These are phyloP conservation scores for Biscogniauxia marginata DNA, from an alignment of 2,329 filamentous ascomycete species.

Conservation along the genomic window DNA sequence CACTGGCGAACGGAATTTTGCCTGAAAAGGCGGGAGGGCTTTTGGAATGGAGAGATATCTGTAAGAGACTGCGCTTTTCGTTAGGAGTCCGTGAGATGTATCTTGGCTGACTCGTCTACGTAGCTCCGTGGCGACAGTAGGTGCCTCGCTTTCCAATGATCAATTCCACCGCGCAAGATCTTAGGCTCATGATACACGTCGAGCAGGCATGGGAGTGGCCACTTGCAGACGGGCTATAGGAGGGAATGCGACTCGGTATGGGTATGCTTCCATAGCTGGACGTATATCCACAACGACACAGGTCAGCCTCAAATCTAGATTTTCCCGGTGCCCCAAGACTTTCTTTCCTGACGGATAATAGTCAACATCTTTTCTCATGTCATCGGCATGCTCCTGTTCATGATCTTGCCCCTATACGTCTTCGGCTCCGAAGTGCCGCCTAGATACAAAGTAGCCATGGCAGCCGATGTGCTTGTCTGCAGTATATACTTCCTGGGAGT, in stretches of 20 bases:
- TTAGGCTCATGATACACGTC: constrained; percentile 2
- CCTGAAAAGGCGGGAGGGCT: constrained; percentile 1
- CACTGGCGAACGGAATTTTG: neutral
- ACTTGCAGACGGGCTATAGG: constrained; percentile 22
- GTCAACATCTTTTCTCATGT: constrained; percentile 49
- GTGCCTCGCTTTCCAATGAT: neutral
- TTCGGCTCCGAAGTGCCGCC: constrained; percentile 37
- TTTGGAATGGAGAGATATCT: constrained; percentile 15
- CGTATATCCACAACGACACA: constrained; percentile 37
- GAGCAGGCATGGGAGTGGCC: constrained; percentile 20
- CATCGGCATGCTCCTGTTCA: constrained; percentile 40
- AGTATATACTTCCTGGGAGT: constrained; percentile 44
- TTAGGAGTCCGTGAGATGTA: neutral
- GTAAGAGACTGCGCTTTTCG: constrained; percentile 1
- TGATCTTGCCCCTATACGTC: constrained; percentile 35
- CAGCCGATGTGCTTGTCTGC: constrained; percentile 41
- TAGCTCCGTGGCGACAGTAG: constrained; percentile 24
- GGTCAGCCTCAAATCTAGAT: too few relatives aligned
- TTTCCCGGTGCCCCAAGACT: neutral
- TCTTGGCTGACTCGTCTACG: neutral
- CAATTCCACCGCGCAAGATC: neutral
- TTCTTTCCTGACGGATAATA: constrained; percentile 15
- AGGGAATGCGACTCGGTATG: constrained; percentile 11
- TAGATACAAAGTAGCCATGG: constrained; percentile 35
- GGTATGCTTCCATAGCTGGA: constrained; percentile 30